These are phyloP conservation scores for Lasiosphaeria miniovina DNA, from an alignment of 495 filamentous ascomycete species.

Conservation along the genomic window DNA sequence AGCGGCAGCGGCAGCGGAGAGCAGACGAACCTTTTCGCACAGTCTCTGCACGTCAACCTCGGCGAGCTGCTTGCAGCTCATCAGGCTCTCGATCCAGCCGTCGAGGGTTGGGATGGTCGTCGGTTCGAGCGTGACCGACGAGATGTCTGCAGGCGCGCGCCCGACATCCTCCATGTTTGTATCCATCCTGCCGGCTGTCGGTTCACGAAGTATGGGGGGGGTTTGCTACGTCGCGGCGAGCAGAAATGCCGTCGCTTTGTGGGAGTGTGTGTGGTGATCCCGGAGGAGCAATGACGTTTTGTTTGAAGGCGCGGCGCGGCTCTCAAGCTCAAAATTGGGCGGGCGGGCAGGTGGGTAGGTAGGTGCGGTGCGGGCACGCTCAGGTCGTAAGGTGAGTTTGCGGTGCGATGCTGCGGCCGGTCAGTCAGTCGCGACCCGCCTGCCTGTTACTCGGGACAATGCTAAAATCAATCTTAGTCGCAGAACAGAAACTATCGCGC, in stretches of 20 bases:
- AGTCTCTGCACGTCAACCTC: conserved; percentile 93
- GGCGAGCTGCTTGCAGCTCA: conserved; percentile 96
- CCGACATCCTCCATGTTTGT: conserved; percentile 98
- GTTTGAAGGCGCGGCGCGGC: conserved; percentile 20
- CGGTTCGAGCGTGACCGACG: conserved; percentile 73
- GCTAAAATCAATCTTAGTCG: not conserved
- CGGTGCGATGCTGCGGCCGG: no score
- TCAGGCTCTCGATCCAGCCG: conserved; percentile 97
- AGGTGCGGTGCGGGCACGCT: not conserved
- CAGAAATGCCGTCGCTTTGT: not conserved
- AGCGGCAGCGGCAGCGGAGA: not conserved
- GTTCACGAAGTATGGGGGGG: conserved; percentile 4
- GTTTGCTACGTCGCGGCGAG: not conserved
- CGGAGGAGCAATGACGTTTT: conserved; percentile 21
- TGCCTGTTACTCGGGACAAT: not conserved
- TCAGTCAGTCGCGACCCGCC: not conserved
- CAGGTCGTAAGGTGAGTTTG: no score
- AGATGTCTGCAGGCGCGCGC: conserved; percentile 77
- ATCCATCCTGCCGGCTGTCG: conserved; percentile 62
- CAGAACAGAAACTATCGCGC: not conserved
- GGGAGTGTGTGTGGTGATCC: not conserved
- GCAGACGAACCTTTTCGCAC: conserved; percentile 83
- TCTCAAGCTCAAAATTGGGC: conserved; percentile 21
- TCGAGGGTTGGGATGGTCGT: conserved; percentile 89
- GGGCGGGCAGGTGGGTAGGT: not conserved